Conservation (phyloP, 2,329 filamentous ascomycete genomes). For the Elsinoe ampelina region DNA sequence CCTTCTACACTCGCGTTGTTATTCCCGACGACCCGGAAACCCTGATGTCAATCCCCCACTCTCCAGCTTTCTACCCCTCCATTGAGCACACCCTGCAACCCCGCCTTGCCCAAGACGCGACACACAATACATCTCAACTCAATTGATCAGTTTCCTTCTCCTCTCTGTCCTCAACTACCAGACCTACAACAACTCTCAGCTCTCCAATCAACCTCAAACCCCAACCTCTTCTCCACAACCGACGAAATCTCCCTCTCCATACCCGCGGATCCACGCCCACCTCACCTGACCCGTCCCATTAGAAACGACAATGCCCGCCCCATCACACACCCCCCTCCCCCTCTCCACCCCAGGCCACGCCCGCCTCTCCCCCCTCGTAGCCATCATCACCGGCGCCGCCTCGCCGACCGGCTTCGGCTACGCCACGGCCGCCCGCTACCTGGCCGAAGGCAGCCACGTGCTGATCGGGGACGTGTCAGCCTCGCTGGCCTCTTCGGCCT, state of each 20-base stretch:
- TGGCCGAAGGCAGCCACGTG: conserved; percentile 51
- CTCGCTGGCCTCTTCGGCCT: conserved; percentile 40
- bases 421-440: conserved; percentile 51
- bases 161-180: neutral
- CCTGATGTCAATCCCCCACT: too few relatives aligned
- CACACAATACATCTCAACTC: too few relatives aligned
- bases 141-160: too few relatives aligned
- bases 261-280: neutral
- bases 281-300: neutral
- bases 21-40: too few relatives aligned
- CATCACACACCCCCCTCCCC: conserved; percentile 2
- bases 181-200: neutral
- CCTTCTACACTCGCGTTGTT: too few relatives aligned
- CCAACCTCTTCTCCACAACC: too few relatives aligned
- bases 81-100: too few relatives aligned
- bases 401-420: conserved; percentile 50
- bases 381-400: conserved; percentile 51
- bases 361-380: conserved; percentile 44
- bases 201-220: neutral
- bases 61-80: too few relatives aligned
- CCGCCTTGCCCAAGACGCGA: too few relatives aligned
- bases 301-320: neutral
- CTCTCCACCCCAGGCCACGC: conserved; percentile 10
- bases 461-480: conserved; percentile 52
- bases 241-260: neutral